Base-by-base conservation (phyloP, 2,329 filamentous ascomycete genomes). In the Penicillium aurantiogriseum region DNA sequence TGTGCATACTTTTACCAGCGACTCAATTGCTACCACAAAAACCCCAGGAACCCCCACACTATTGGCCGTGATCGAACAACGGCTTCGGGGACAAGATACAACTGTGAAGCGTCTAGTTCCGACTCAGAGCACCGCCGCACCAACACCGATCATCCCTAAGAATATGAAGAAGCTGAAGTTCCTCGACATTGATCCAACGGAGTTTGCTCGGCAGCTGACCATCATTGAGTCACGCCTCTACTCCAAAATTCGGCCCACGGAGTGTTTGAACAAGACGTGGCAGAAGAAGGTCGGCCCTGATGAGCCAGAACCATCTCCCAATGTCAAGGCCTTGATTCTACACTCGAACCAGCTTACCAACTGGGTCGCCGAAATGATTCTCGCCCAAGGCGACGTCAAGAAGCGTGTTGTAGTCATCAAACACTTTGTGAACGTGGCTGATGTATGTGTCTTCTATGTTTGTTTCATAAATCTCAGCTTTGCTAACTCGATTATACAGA, bases 91-190 rank as follows among this genome's bases (percentile, higher is more conserved):
- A 57, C 92, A 95, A 71, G 94, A 97, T 64, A 89, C 89, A 17
- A 64, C 53, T 21, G 88, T 88, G 10, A 92, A 95, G 71, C 87
- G 91, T 35, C 84, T 99, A 71, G 88, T 99, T 19, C 87, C 94
- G 61, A 97, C 92, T 0, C 80, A 94, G 62, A 93, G 87, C 71
- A 88, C 88, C 67, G 88, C 90, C 61, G 89, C 90, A 1, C 93
- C 94, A 4, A 80, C 89, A 36, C 91, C 94, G 1, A 97, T 97
- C 71, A 86, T 97, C 73, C 94, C 94, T 1, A 97, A 96, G 83
- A 97, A 97, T 74, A 96, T 99, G 92, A 97, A 94, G 84, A 99
- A 97, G 77, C 84, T 99, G 67, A 99, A 97, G 76, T 97, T 99
- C 78, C 79, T 97, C 55, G 94, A 99, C 71, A 97, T 99, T 66